Conservation (phyloP, 441 rosid species). For the Corymbia calophylla region DNA sequence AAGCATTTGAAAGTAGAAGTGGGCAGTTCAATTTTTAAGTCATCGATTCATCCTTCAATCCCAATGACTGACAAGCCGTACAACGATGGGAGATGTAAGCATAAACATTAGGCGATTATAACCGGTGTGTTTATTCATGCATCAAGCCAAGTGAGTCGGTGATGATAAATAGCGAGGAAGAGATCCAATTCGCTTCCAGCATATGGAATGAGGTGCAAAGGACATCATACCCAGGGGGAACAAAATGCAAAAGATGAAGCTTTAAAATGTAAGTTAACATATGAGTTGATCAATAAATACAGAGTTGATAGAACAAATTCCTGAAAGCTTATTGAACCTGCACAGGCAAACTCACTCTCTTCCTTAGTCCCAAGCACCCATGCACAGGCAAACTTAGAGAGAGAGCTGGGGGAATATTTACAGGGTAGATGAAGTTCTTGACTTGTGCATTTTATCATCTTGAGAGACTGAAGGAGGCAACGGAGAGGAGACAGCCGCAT, state of each 20-base stretch:
- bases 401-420: conserved; percentile 3
- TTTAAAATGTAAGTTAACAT: neutral
- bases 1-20: neutral
- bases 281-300: neutral
- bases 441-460: conserved; percentile 15
- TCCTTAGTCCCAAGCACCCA: neutral
- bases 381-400: neutral
- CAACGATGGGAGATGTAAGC: neutral
- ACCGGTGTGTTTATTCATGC: neutral
- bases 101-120: neutral
- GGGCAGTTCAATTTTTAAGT: neutral
- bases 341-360: neutral
- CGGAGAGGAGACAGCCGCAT: conserved; percentile 37
- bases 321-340: neutral
- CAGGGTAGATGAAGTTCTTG: conserved; percentile 40
- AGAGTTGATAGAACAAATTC: neutral
- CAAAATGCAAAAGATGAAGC: neutral
- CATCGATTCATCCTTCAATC: neutral
- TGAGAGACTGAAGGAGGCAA: neutral
- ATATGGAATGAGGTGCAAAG: neutral
- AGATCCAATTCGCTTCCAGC: neutral
- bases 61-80: neutral
- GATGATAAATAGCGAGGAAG: neutral
- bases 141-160: neutral
- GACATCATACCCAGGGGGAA: neutral